These are phyloP conservation scores for Moringa oleifera DNA, from an alignment of 345 rosid species.

Conservation along the genomic window DNA sequence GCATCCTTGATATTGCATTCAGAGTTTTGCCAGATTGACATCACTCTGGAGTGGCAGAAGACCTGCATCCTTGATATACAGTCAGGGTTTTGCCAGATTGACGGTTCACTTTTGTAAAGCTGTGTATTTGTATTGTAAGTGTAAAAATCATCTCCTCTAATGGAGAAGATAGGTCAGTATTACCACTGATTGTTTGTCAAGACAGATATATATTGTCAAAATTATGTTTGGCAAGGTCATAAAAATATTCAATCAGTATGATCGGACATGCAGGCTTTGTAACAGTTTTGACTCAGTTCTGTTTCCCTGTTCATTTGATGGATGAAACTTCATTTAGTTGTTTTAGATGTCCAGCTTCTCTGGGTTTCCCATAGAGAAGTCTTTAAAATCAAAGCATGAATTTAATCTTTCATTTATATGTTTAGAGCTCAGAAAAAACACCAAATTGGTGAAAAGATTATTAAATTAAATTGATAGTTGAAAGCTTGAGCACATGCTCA, in stretches of 20 bases:
- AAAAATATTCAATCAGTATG: background rate
- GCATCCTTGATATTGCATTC: background rate
- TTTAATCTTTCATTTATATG: too few relatives aligned
- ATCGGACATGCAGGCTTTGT: background rate
- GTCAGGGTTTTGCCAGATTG: conserved; percentile 8
- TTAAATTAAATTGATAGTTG: too few relatives aligned
- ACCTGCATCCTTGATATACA: background rate
- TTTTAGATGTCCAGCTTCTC: background rate
- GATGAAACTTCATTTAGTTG: background rate
- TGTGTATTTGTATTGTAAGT: background rate
- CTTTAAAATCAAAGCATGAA: too few relatives aligned
- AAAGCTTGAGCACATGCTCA: too few relatives aligned
- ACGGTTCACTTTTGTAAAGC: conserved; percentile 4
- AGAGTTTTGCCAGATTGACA: conserved; percentile 9
- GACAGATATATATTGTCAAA: conserved; percentile 4
- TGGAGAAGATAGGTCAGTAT: background rate
- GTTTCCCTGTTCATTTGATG: too few relatives aligned
- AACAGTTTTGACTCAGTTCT: background rate
- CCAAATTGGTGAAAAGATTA: too few relatives aligned
- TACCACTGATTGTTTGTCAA: conserved; percentile 5
- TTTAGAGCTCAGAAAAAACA: too few relatives aligned
- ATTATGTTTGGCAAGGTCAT: conserved; percentile 6
- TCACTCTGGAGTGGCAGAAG: conserved; percentile 5
- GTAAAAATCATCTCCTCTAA: conserved; percentile 4
- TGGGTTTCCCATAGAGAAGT: too few relatives aligned